These are phyloP conservation scores for Phyllosticta citriasiana DNA, from an alignment of 2,329 filamentous ascomycete genomes.

Conservation along the genomic window DNA sequence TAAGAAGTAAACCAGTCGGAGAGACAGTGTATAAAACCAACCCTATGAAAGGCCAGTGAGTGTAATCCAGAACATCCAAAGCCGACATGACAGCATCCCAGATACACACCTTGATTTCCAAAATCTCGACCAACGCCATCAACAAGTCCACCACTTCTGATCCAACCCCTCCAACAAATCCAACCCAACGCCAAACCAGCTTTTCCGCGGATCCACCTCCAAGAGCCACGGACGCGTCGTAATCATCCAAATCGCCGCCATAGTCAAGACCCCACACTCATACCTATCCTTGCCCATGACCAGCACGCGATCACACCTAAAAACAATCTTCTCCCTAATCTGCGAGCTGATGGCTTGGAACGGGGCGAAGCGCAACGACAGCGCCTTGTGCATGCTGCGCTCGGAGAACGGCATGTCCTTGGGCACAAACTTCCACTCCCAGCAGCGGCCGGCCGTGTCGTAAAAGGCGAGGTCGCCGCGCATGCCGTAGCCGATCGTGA, in stretches of 20 bases:
- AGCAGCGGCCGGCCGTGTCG: constrained; percentile 34
- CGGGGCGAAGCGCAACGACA: constrained; percentile 23
- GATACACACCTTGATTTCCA: no score
- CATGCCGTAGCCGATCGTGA: constrained; percentile 34
- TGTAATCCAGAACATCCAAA: no score
- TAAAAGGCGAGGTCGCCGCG: constrained; percentile 29
- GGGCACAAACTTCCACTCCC: constrained; percentile 40
- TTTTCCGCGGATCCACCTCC: constrained; percentile 44
- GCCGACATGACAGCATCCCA: no score
- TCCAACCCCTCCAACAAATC: constrained; percentile 35
- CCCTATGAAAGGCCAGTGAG: no score
- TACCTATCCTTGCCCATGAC: constrained; percentile 36
- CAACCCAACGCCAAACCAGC: constrained; percentile 39
- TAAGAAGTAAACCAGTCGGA: no score
- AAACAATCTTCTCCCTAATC: constrained; percentile 17
- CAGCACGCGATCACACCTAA: constrained; percentile 35
- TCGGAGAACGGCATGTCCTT: constrained; percentile 38
- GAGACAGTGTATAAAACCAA: no score
- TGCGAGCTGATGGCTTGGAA: constrained; percentile 21
- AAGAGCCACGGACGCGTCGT: constrained; percentile 40
- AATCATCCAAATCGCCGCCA: constrained; percentile 35
- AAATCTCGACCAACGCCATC: no score
- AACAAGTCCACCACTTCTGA: constrained; percentile 25
- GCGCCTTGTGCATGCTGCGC: constrained; percentile 34
- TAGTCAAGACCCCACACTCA: constrained; percentile 31